Percentiles rank a stretch among this genome's conserved stretches.
phyloP scores from a whole-genome alignment of 208 protist species.

The Leishmania martiniquensis region DNA sequence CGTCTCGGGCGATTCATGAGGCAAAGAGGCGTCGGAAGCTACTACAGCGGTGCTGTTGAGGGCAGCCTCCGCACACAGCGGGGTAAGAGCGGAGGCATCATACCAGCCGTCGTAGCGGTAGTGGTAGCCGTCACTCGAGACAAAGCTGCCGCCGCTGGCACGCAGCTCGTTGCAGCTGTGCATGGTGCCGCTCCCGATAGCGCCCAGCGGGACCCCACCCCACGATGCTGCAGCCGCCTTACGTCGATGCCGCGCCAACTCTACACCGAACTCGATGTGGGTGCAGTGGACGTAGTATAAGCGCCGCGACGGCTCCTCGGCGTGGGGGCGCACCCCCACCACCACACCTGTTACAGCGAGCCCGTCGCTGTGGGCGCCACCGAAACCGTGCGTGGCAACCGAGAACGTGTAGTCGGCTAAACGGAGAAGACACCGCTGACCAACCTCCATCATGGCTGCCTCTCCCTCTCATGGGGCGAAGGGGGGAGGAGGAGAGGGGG shows the following conservation, averaged over 20 bases:
- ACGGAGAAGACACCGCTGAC: constrained; percentile 42
- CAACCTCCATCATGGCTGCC: constrained; percentile 31
- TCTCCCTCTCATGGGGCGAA: background rate
- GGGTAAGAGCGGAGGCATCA: constrained; percentile 27
- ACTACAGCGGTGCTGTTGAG: background rate
- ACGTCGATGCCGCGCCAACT: constrained; percentile 18
- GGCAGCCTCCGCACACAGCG: background rate
- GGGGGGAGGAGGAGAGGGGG: background rate
- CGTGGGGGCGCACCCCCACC: constrained; percentile 48
- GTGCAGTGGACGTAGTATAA: constrained; percentile 62
- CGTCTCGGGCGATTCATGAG: background rate
- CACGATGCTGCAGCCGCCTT: constrained; percentile 22
- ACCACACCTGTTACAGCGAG: constrained; percentile 46
- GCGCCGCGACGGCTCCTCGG: constrained; percentile 39
- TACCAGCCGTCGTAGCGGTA: constrained; percentile 82
- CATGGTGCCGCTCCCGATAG: constrained; percentile 21
- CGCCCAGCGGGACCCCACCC: constrained; percentile 17
- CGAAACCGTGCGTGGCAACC: background rate
- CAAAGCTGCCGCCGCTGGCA: constrained; percentile 28
- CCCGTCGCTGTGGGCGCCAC: background rate
- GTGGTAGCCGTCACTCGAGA: constrained; percentile 57
- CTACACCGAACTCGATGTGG: constrained; percentile 40
- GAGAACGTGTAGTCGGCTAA: constrained; percentile 6
- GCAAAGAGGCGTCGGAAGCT: background rate
- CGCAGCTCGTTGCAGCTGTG: constrained; percentile 38